Evolutionary conservation across 1,284 basidiomycete genomes (phyloP).

Genomic region (Limonomyces culmigenus): DNA sequence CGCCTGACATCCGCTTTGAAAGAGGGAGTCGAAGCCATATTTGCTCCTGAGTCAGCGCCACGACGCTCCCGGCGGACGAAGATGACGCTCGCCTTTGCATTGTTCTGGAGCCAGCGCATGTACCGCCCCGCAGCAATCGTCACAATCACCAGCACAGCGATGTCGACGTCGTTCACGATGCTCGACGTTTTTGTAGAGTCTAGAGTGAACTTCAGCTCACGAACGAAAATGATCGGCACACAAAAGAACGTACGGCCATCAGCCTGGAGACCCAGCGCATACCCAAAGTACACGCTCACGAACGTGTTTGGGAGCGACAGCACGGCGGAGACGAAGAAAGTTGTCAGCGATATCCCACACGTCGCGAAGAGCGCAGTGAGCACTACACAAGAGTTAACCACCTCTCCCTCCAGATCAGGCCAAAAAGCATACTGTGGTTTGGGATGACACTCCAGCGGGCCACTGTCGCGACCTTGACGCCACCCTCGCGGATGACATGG

Average conservation of each 20-base stretch:
- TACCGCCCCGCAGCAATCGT: not conserved
- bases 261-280: not conserved
- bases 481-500: conserved; percentile 47
- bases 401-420: no score
- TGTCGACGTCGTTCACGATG: not conserved
- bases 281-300: conserved; percentile 9
- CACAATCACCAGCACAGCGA: not conserved
- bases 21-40: no score
- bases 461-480: conserved; percentile 42
- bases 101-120: not conserved
- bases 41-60: no score
- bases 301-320: conserved; percentile 49
- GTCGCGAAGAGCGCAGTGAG: conserved; percentile 50
- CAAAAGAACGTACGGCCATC: not conserved
- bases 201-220: no score
- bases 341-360: conserved; percentile 44
- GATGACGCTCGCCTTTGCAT: not conserved
- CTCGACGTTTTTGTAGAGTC: not conserved
- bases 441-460: conserved; percentile 47
- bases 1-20: no score
- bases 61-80: no score
- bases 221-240: not conserved
- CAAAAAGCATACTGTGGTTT: conserved; percentile 28
- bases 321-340: conserved; percentile 39
- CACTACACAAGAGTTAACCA: no score